Conservation (phyloP, 2,329 filamentous ascomycete genomes). For the Bipolaris oryzae region DNA sequence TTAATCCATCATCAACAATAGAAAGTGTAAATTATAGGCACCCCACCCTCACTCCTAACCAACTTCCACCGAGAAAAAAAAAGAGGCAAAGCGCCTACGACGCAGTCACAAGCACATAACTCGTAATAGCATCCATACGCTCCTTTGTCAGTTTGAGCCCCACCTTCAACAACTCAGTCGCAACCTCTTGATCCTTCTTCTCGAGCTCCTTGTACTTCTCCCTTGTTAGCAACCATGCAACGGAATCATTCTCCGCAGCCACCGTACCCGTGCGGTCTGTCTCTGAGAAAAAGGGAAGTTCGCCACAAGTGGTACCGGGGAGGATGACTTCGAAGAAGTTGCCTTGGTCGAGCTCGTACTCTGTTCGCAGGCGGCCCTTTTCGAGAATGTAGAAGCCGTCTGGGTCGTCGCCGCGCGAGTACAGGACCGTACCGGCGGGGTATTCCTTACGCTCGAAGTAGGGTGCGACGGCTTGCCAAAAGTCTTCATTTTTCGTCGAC, state of each 20-base stretch:
- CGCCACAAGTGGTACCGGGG: slow-evolving; percentile 91
- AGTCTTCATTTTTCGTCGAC: slow-evolving; percentile 86
- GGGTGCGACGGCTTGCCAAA: slow-evolving; percentile 81
- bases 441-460: slow-evolving; percentile 78
- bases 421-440: slow-evolving; percentile 73
- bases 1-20: no score
- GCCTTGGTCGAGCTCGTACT: slow-evolving; percentile 91
- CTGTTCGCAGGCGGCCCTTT: slow-evolving; percentile 83
- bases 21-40: not conserved
- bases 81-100: slow-evolving; percentile 17
- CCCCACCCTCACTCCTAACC: not conserved
- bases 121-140: slow-evolving; percentile 76
- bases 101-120: slow-evolving; percentile 47
- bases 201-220: slow-evolving; percentile 77
- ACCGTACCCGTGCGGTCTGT: slow-evolving; percentile 87
- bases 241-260: slow-evolving; percentile 77
- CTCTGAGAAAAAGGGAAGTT: slow-evolving; percentile 94
- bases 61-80: not conserved
- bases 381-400: slow-evolving; percentile 91
- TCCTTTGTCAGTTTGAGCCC: slow-evolving; percentile 94
- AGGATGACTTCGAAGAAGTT: slow-evolving; percentile 89
- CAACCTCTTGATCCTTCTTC: slow-evolving; percentile 74
- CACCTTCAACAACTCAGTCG: slow-evolving; percentile 81
- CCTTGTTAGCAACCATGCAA: slow-evolving; percentile 79
- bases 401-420: slow-evolving; percentile 74